Base-by-base conservation (phyloP, 257 asterid genomes). In the Petunia axillaris region DNA sequence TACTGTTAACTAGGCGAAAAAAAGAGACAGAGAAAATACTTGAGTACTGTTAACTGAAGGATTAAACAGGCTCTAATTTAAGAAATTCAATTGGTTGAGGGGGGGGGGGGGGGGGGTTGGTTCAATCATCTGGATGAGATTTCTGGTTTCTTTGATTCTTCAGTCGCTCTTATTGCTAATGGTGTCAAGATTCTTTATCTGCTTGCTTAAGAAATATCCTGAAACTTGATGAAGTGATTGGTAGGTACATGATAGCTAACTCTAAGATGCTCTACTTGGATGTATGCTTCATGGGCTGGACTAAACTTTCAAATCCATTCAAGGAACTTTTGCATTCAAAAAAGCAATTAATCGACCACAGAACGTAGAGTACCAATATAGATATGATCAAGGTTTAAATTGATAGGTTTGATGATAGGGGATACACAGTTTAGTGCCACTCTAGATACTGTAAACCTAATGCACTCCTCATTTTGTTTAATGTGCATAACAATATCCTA, bases 401-500 rank as follows among this genome's bases (percentile, higher is more conserved):
- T 59, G 64, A 59, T 59, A 2, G 64, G 37, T 37, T n/a, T 59
- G 64, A 59, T 59, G 38, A 16, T 1, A 5, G 64, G 64, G 37
- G 64, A 59, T 16, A 59, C 64, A 16, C 37, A 57, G n/a, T 15
- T 60, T 62, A 36, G 43, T 15, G 67, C 40, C 2, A 62, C 8
- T 62, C 41, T 62, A 10, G 43, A 62, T 62, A 62, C 36, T 62
- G 15, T 62, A 9, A 25, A 62, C n/a, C 67, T 62, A 8, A 40
- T 35, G n/a, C 15, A 8, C 36, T 62, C 67, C 14, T 62, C 67
- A 1, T 35, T 62, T 63, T 63, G 4, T 63, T 9, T 36, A 10
- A 39, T 66, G n/a, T 68, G 38, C 39, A 4, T 62, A 40, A 76
- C 77, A 40, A 46, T 77, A 64, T 65, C 54, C 60, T 85, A 73